These are phyloP conservation scores for Penicillium herquei DNA, from an alignment of 495 filamentous ascomycete genomes.

Conservation along the genomic window DNA sequence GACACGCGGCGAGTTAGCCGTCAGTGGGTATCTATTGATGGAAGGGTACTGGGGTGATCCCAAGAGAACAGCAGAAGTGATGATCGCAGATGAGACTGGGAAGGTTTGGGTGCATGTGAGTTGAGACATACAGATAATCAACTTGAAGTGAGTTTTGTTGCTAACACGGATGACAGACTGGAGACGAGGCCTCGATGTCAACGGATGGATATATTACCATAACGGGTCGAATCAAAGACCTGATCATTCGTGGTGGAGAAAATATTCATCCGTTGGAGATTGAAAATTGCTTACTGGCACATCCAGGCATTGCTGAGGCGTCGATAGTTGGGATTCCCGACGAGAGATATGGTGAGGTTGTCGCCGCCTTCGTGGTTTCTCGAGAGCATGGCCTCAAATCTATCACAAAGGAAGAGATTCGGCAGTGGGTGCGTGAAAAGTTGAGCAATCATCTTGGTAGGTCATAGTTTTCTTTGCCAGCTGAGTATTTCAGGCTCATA, in stretches of 20 bases:
- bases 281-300: constrained; percentile 82
- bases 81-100: constrained; percentile 57
- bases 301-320: constrained; percentile 66
- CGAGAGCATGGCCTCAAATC: constrained; percentile 15
- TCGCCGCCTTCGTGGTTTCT: constrained; percentile 77
- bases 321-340: constrained; percentile 85
- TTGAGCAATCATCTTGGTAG: constrained; percentile 73
- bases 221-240: constrained; percentile 80
- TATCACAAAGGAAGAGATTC: constrained; percentile 50
- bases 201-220: constrained; percentile 63
- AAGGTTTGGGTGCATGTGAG: constrained; percentile 70
- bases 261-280: constrained; percentile 96
- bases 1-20: constrained; percentile 75
- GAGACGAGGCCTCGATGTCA: constrained; percentile 92
- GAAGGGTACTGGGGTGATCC: constrained; percentile 83
- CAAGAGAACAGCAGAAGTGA: constrained; percentile 66
- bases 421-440: constrained; percentile 67
- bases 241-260: constrained; percentile 91
- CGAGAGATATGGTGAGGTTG: constrained; percentile 79
- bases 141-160: neutral
- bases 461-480: constrained; percentile 17
- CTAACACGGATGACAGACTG: constrained; percentile 50
- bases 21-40: constrained; percentile 86
- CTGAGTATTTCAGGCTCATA: neutral
- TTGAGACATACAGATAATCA: neutral